Evolutionary conservation across 768 basidiomycete genomes (phyloP).

Genomic region (Hericium rajendrae): DNA sequence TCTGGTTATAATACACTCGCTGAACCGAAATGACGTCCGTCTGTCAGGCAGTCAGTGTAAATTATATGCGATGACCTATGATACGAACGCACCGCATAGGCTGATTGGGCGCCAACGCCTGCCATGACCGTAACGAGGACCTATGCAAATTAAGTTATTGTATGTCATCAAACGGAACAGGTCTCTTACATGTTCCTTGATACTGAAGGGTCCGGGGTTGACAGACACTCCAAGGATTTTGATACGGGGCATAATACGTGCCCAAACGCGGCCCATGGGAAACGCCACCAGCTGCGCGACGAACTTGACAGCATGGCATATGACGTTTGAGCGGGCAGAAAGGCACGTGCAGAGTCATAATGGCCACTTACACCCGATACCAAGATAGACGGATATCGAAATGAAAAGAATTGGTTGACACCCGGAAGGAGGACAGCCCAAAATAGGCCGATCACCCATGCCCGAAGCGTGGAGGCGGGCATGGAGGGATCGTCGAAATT

Average conservation of each 20-base stretch:
- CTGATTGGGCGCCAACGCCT: slow-evolving; percentile 24
- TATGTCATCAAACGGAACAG: neutral
- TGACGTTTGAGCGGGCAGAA: slow-evolving; percentile 4
- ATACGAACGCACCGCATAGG: slow-evolving; percentile 28
- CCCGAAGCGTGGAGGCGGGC: slow-evolving; percentile 38
- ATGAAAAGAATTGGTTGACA: slow-evolving; percentile 60
- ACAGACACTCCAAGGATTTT: slow-evolving; percentile 48
- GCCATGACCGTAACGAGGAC: slow-evolving; percentile 33
- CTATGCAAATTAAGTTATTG: neutral
- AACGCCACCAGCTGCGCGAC: slow-evolving; percentile 63
- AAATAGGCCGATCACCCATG: slow-evolving; percentile 37
- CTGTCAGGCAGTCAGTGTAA: slow-evolving; percentile 7
- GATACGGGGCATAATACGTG: slow-evolving; percentile 40
- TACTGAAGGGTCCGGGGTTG: slow-evolving; percentile 66
- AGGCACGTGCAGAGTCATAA: slow-evolving; percentile 1
- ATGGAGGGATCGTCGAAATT: slow-evolving; percentile 56
- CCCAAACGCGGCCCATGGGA: slow-evolving; percentile 52
- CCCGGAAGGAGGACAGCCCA: slow-evolving; percentile 49
- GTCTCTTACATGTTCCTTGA: slow-evolving; percentile 34
- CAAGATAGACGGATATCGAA: neutral
- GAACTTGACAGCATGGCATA: slow-evolving; percentile 27
- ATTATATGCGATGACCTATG: neutral
- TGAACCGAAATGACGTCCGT: slow-evolving; percentile 70
- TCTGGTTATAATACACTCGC: slow-evolving; percentile 53
- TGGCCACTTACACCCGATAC: neutral